Evolutionary conservation across 2,329 filamentous ascomycete species (phyloP).

Genomic region (Anisogramma anomala): DNA sequence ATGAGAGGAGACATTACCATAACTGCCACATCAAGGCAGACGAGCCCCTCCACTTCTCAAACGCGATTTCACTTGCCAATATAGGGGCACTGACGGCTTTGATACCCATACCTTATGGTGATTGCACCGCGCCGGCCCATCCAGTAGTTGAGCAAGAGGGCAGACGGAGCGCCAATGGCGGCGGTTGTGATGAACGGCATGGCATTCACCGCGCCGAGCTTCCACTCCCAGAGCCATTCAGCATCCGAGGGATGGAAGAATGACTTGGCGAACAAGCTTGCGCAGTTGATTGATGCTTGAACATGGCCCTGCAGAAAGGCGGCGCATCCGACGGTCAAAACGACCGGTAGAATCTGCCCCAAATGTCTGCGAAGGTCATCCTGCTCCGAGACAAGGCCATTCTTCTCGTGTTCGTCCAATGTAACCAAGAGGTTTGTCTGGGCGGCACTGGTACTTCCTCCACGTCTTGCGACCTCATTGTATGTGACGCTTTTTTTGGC

Average conservation of each 20-base stretch:
- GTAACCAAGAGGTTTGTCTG: constrained; percentile 21
- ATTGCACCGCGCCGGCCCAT: constrained; percentile 31
- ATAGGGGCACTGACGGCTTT: constrained; percentile 38
- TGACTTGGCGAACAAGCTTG: constrained; percentile 22
- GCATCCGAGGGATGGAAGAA: not conserved
- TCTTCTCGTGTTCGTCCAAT: constrained; percentile 26
- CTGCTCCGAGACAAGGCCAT: constrained; percentile 26
- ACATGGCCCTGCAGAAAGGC: constrained; percentile 34
- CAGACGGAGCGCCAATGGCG: constrained; percentile 27
- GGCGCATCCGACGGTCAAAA: constrained; percentile 32
- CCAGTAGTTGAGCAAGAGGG: constrained; percentile 30
- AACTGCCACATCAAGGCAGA: constrained; percentile 37
- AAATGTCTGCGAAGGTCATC: constrained; percentile 28
- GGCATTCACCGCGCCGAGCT: constrained; percentile 29
- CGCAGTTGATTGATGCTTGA: constrained; percentile 33
- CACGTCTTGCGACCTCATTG: constrained; percentile 26
- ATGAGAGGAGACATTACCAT: constrained; percentile 20
- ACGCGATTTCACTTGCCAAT: constrained; percentile 34
- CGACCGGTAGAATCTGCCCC: constrained; percentile 28
- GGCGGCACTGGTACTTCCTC: constrained; percentile 17
- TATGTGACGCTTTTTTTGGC: constrained; percentile 30
- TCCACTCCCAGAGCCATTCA: constrained; percentile 22
- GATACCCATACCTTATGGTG: constrained; percentile 33
- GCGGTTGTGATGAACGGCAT: constrained; percentile 30
- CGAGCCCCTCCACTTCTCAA: constrained; percentile 36